A percentile compares a stretch with the other conserved stretches of the same genome.
These are phyloP conservation scores for Malassezia arunalokei DNA, from an alignment of 1,284 basidiomycete genomes.

Conservation along the genomic window DNA sequence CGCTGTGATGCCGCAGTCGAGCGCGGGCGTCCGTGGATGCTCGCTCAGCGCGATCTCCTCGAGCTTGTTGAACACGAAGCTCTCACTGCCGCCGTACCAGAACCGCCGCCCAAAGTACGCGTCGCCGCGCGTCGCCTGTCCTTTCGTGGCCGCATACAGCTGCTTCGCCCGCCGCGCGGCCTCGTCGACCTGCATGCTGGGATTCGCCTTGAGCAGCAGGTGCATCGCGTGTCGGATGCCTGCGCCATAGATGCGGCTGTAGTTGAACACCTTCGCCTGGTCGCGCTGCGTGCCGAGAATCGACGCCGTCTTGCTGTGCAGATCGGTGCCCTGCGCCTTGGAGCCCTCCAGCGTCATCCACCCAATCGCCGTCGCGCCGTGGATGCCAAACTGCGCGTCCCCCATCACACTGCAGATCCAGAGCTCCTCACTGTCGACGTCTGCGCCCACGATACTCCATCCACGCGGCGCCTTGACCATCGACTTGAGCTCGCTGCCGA, in stretches of 20 bases:
- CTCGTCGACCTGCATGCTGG: conserved; percentile 63
- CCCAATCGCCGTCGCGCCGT: conserved; percentile 90
- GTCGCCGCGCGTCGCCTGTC: conserved; percentile 48
- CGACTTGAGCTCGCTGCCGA: conserved; percentile 92
- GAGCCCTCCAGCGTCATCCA: conserved; percentile 99
- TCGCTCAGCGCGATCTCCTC: conserved; percentile 86
- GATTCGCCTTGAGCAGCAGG: conserved; percentile 73
- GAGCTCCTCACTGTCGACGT: conserved; percentile 95
- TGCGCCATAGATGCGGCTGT: conserved; percentile 94
- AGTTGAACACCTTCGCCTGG: conserved; percentile 98
- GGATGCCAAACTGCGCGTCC: conserved; percentile 91
- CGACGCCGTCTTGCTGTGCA: conserved; percentile 90
- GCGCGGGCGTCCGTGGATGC: conserved; percentile 75
- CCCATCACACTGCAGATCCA: conserved; percentile 99
- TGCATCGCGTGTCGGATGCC: conserved; percentile 88
- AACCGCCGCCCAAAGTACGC: conserved; percentile 55
- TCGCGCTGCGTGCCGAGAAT: conserved; percentile 88
- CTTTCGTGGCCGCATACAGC: conserved; percentile 86
- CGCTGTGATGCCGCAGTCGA: conserved; percentile 84
- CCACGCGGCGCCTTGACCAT: conserved; percentile 90
- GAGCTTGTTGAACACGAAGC: conserved; percentile 96
- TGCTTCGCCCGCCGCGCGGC: conserved; percentile 72
- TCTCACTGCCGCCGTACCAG: conserved; percentile 95
- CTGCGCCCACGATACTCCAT: conserved; percentile 89
- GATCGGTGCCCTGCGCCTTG: conserved; percentile 86